Evolutionary conservation across 805 yeast genomes (phyloP).

Genomic region (Wickerhamiella hasegawae): DNA sequence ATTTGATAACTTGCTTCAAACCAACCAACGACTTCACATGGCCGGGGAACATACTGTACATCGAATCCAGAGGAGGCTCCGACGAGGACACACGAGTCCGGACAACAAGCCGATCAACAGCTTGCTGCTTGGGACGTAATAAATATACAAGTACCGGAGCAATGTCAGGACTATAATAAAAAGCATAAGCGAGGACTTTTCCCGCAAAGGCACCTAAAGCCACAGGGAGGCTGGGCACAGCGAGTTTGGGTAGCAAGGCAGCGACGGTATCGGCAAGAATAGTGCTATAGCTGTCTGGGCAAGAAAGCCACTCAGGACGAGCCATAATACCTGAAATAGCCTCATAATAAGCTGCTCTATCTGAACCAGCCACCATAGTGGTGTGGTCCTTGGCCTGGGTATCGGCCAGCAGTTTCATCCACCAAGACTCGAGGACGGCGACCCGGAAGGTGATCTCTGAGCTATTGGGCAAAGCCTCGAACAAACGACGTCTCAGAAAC

Average conservation of each 20-base stretch:
- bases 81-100: constrained; percentile 3
- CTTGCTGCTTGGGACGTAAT: constrained; percentile 16
- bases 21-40: constrained; percentile 18
- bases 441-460: constrained; percentile 13
- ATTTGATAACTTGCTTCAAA: constrained; percentile 1
- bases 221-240: constrained; percentile 35
- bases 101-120: constrained; percentile 15
- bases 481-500: constrained; percentile 20
- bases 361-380: constrained; percentile 18
- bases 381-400: constrained; percentile 15
- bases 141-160: constrained; percentile 28
- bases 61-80: not conserved
- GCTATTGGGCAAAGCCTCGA: constrained; percentile 13
- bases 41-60: constrained; percentile 13
- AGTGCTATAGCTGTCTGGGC: constrained; percentile 9
- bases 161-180: constrained; percentile 36
- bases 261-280: constrained; percentile 37
- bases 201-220: constrained; percentile 52
- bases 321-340: constrained; percentile 24
- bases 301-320: constrained; percentile 24
- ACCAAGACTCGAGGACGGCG: constrained; percentile 23
- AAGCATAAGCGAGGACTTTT: constrained; percentile 51
- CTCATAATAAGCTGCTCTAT: constrained; percentile 26
- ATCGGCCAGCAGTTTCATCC: constrained; percentile 22
- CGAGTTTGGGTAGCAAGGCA: constrained; percentile 32